Base-by-base conservation (phyloP, 2,329 filamentous ascomycete genomes). In the Furcasterigmium furcatum region DNA sequence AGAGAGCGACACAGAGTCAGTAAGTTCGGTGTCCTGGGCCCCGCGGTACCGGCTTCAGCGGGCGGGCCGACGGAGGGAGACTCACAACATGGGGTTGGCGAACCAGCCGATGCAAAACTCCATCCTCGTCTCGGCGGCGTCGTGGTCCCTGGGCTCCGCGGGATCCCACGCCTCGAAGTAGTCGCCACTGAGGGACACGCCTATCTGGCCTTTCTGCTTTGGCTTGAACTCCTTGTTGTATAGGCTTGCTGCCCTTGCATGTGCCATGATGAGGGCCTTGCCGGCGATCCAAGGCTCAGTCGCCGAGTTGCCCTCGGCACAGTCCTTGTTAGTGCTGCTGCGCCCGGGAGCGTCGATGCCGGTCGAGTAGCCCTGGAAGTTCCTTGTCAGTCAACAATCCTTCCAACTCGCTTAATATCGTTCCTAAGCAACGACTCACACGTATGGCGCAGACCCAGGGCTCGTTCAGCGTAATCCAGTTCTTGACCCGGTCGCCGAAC, bases 381-480 rank as follows among this genome's bases (percentile, higher is more conserved):
- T n/a, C n/a, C n/a, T n/a, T n/a, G n/a, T n/a, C n/a, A n/a, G 16
- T 36, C 12, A 36, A 20, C 4, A 36, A 36, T 36, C 16, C n/a
- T 32, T 7, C 18, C 30, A 32, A 16, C 8, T 7, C 14, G 5
- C 9, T 12, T 32, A 8, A 13, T 7, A 32, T 9, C 30, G 8
- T 7, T n/a, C 6, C 30, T n/a, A 30, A 12, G 27, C 4, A 30
- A 10, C 5, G 8, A 36, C 34, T 36, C n/a, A 36, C 34, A 7
- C 18, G 34, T 35, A 67, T 61, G 1, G 65, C 59, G 14, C 63
- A 55, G 1, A 68, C 66, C 60, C 56, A 64, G 1, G 66, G 66
- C 36, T 71, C 67, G 39, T 68, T 70, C 9, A 68, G 49, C 0
- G 65, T 70, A 41, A 68, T 60, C 66, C 66, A 71, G 18, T 62